phyloP scores from a whole-genome alignment of 202 grass and related monocot species.

The Cymbopogon flexuosus region DNA sequence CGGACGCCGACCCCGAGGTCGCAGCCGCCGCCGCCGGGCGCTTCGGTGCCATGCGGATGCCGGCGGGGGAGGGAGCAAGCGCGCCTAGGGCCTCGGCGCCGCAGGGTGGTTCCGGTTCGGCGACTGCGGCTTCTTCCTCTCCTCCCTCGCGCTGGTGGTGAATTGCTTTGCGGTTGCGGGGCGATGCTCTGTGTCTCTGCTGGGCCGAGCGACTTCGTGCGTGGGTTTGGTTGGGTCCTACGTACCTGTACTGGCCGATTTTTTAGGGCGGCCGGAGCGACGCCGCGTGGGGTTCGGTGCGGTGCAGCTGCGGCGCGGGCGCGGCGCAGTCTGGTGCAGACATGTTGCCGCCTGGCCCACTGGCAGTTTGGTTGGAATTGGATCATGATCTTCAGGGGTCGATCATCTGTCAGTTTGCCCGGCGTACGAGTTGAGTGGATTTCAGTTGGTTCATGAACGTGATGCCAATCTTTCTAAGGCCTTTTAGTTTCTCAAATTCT shows the following conservation, averaged over 20 bases:
- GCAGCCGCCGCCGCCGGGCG: slow-evolving; percentile 34
- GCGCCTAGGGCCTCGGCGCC: background rate
- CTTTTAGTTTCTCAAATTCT: too few species aligned
- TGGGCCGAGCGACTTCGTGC: background rate
- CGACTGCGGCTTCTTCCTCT: background rate
- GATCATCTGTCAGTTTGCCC: background rate
- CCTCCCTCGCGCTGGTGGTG: slow-evolving; percentile 8
- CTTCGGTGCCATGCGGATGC: slow-evolving; percentile 52
- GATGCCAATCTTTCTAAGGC: too few species aligned
- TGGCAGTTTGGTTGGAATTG: background rate
- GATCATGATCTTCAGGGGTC: background rate
- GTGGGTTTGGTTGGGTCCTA: background rate
- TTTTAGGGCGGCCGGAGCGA: background rate
- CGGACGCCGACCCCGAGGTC: slow-evolving; percentile 39
- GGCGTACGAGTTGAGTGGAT: background rate
- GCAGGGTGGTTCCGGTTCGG: background rate
- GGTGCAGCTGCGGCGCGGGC: background rate
- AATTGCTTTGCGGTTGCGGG: too few species aligned
- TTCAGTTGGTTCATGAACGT: too few species aligned
- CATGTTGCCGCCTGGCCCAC: background rate
- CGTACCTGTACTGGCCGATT: slow-evolving; percentile 22
- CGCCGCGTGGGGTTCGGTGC: background rate
- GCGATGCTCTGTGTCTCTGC: background rate
- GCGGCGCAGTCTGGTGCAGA: background rate
- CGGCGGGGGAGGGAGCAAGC: background rate